Evolutionary conservation across 306 rosid species (phyloP).

Genomic region (Pueraria montana): DNA sequence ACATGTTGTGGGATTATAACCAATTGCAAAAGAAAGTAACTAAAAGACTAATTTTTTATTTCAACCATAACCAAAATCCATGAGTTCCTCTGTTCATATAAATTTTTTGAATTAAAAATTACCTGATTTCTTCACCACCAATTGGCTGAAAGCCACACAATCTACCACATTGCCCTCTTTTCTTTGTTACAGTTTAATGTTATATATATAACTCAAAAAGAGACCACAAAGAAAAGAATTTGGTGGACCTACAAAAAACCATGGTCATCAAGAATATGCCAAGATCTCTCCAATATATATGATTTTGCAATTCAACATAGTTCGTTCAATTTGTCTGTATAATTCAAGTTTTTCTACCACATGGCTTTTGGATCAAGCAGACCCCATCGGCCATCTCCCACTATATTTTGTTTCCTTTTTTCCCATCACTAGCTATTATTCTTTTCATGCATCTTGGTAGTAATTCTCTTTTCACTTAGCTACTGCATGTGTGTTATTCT

Average conservation of each 20-base stretch:
- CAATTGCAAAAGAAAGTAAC: background rate
- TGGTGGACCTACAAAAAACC: background rate
- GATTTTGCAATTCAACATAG: background rate
- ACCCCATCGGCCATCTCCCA: conserved; percentile 49
- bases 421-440: background rate
- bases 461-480: background rate
- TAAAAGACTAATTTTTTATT: background rate
- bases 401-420: conserved; percentile 30
- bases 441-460: conserved; percentile 1
- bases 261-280: background rate
- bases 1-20: too few relatives aligned
- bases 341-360: background rate
- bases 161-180: background rate
- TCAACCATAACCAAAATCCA: background rate
- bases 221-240: background rate
- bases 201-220: background rate
- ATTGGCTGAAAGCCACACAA: background rate
- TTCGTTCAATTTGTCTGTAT: conserved; percentile 1
- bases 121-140: background rate
- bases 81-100: background rate
- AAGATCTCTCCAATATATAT: background rate
- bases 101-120: background rate
- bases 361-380: conserved; percentile 21
- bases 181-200: background rate
- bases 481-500: background rate